Base-by-base conservation (phyloP, 305 asterid species). In the Solanum hybrid region DNA sequence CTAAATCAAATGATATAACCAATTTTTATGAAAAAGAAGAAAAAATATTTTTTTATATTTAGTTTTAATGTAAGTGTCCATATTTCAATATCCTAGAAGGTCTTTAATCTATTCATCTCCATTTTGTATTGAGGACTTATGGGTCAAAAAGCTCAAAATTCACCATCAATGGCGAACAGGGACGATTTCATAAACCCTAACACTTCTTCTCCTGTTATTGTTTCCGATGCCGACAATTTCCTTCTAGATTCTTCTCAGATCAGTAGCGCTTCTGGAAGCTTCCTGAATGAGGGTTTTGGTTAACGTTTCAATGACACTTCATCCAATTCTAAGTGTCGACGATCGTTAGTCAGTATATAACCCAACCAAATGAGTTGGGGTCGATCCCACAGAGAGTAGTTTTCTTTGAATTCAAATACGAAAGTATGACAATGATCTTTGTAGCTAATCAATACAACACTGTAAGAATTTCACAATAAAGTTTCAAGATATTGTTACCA, bases 261-360 rank as follows among this genome's bases (percentile, higher is more conserved):
- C 86, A 94, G 97, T 46, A 97, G 99, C 93, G 98, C 99, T n/a
- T 95, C 99, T 83, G 96, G 96, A 18, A 97, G 99, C 93, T 95
- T 96, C 95, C 97, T 95, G 90, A 96, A 96, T 93, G 99, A 96
- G 74, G 97, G 96, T 42, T 93, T 94, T 77, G 51, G 5, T 40
- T 40, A 40, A 40, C 16, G 16, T 40, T 40, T 40, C 51, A 40
- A 40, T 40, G 51, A 40, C 51, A 40, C 51, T 40, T 40, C 51
- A 40, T 40, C 51, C 51, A 40, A 40, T 40, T 40, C 51, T 40
- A 40, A 11, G 51, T 40, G 51, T 40, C 51, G 51, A 40, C 5
- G 2, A 11, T 40, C 51, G 51, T 40, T 40, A 4, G 51, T 40
- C 16, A 11, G 51, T 40, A 40, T 40, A 40, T 40, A 40, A 40